phyloP scores from a whole-genome alignment of 257 asterid species.

The Fraxinus excelsior region DNA sequence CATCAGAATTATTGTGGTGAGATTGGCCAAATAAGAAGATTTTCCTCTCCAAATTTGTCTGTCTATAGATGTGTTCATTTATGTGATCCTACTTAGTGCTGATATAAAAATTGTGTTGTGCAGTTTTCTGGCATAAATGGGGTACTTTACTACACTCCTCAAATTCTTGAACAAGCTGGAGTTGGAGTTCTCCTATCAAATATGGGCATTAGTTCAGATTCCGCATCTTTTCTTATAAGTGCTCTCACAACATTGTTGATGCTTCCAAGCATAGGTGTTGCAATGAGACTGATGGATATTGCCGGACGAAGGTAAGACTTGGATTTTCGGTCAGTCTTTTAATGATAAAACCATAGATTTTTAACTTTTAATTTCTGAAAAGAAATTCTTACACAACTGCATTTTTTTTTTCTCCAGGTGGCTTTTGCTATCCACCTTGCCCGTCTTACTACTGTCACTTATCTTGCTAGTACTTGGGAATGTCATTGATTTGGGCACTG shows the following conservation, averaged over 20 bases:
- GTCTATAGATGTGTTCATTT: not conserved
- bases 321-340: no score
- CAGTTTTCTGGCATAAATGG: constrained; percentile 11
- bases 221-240: constrained; percentile 3
- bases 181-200: not conserved
- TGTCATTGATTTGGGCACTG: not conserved
- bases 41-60: not conserved
- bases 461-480: constrained; percentile 1
- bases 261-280: not conserved
- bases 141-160: not conserved
- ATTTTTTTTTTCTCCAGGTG: not conserved
- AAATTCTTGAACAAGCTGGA: constrained; percentile 5
- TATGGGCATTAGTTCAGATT: constrained; percentile 1
- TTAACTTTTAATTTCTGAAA: no score
- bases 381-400: not conserved
- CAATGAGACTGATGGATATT: not conserved
- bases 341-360: not conserved
- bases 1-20: not conserved
- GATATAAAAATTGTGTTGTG: not conserved
- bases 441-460: not conserved
- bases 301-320: not conserved
- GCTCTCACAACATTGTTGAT: not conserved
- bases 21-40: not conserved
- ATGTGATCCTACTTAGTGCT: not conserved
- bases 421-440: not conserved